Evolutionary conservation across 2,329 filamentous ascomycete species (phyloP).

Genomic region (Ambrosiella beaveri): DNA sequence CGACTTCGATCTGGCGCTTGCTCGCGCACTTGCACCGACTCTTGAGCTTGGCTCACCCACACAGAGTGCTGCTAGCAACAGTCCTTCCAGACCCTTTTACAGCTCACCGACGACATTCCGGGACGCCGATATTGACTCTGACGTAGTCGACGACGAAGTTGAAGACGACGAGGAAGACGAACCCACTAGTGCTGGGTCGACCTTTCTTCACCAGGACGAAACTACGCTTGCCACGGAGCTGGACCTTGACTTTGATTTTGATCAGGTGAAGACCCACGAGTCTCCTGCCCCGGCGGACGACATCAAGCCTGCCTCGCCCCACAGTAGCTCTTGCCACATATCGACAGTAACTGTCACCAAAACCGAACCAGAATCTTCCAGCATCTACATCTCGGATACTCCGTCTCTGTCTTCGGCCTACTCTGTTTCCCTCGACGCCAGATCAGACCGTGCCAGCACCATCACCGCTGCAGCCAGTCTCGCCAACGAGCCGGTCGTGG

Average conservation of each 20-base stretch:
- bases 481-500: neutral
- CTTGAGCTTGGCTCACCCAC: neutral
- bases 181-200: neutral
- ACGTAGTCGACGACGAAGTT: neutral
- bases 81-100: neutral
- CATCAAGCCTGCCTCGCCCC: neutral
- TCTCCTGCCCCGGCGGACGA: neutral
- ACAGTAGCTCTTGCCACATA: neutral
- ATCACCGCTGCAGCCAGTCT: neutral
- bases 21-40: neutral
- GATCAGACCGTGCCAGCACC: constrained; percentile 2
- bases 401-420: neutral
- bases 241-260: constrained; percentile 2
- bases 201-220: neutral
- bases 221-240: neutral
- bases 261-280: neutral
- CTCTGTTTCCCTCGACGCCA: neutral
- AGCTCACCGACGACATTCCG: neutral
- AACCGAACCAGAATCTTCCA: neutral
- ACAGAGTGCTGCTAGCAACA: neutral
- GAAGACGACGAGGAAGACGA: neutral
- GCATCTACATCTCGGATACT: neutral
- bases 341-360: neutral
- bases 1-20: constrained; percentile 2
- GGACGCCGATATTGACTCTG: neutral